These are phyloP conservation scores for Curvularia verruculosa DNA, from an alignment of 2,329 filamentous ascomycete genomes.

Conservation along the genomic window DNA sequence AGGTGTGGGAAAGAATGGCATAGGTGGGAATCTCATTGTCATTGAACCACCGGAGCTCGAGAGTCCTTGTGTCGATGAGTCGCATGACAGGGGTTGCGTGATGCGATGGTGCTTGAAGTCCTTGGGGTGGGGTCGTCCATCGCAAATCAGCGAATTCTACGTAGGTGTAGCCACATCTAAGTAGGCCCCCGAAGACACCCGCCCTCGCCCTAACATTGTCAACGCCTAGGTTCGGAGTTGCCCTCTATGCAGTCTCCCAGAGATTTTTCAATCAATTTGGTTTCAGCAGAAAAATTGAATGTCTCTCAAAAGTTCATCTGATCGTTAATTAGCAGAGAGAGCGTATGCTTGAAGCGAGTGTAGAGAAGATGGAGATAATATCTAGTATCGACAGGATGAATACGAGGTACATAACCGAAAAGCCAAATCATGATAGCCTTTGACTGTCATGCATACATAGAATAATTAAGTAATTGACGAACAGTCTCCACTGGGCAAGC, in stretches of 20 bases:
- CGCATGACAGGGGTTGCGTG: slow-evolving; percentile 27
- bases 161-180: too few species aligned
- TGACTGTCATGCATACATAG: neutral
- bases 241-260: too few species aligned
- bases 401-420: neutral
- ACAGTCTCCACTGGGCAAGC: neutral
- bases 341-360: neutral
- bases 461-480: neutral
- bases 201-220: neutral
- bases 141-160: neutral
- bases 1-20: slow-evolving; percentile 34
- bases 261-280: too few species aligned
- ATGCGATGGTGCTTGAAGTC: slow-evolving; percentile 2
- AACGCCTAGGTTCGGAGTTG: neutral
- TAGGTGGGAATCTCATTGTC: slow-evolving; percentile 30
- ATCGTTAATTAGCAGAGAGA: too few species aligned
- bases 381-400: neutral
- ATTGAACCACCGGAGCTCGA: slow-evolving; percentile 30
- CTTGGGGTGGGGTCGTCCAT: slow-evolving; percentile 10
- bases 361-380: neutral
- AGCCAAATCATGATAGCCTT: too few species aligned
- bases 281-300: neutral
- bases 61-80: slow-evolving; percentile 33
- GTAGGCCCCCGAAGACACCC: too few species aligned
- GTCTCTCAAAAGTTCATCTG: neutral